Conservation (phyloP, 768 basidiomycete species). For the Mycena amicta region DNA sequence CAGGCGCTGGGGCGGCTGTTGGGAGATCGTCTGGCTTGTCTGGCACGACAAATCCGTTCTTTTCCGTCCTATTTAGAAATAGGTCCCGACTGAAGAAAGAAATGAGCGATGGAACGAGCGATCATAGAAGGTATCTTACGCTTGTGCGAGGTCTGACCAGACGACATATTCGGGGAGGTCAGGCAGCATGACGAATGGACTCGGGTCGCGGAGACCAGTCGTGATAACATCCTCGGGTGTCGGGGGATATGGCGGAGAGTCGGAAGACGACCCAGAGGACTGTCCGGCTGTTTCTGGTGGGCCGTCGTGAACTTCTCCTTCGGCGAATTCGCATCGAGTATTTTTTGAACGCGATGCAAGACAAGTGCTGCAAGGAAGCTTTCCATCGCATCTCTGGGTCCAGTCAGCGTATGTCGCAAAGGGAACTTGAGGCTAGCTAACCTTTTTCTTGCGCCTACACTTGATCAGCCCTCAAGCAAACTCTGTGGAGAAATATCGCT, state of each 20-base stretch:
- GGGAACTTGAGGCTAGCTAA: neutral
- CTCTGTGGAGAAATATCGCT: neutral
- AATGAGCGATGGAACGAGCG: neutral
- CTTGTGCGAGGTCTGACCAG: neutral
- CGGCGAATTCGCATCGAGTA: slow-evolving; percentile 10
- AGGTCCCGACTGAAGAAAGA: neutral
- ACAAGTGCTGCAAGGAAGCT: slow-evolving; percentile 12
- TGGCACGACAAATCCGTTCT: neutral
- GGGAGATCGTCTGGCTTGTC: neutral
- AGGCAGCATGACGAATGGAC: neutral
- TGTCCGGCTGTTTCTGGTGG: neutral
- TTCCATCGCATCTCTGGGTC: slow-evolving; percentile 11
- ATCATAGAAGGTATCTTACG: neutral
- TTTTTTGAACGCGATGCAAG: neutral
- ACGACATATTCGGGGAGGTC: neutral
- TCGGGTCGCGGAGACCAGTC: neutral
- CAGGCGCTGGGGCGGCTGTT: neutral
- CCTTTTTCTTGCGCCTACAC: slow-evolving; percentile 18
- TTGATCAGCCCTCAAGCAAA: neutral
- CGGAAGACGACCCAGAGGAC: neutral
- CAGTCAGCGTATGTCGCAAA: neutral
- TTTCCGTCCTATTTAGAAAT: neutral
- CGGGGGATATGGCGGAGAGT: neutral
- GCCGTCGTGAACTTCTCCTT: neutral
- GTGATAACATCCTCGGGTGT: neutral